A percentile compares a stretch with the other conserved stretches of the same genome.
Conservation (phyloP, 805 yeast genomes). For the Ogataea zsoltii region DNA sequence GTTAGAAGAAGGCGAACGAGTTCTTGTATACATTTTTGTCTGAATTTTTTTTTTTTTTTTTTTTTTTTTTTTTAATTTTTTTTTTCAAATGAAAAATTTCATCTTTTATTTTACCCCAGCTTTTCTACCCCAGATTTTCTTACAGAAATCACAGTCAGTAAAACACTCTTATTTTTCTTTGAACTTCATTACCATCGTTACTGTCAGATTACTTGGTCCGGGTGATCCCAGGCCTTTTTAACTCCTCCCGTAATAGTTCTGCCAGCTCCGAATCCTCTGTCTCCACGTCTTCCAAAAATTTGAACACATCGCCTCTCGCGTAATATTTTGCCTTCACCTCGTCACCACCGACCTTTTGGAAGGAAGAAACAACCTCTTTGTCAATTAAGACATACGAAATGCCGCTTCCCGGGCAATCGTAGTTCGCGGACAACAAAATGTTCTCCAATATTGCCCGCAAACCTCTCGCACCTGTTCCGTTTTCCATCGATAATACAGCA, state of each 20-base stretch:
- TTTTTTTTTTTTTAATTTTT: background rate
- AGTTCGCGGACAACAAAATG: slow-evolving; percentile 50
- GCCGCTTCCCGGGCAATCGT: slow-evolving; percentile 61
- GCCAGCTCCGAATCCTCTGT: slow-evolving; percentile 44
- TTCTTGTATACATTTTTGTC: background rate
- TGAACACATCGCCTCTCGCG: slow-evolving; percentile 43
- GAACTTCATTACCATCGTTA: too few relatives aligned
- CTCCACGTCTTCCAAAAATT: slow-evolving; percentile 41
- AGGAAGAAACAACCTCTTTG: slow-evolving; percentile 40
- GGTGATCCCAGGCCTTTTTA: slow-evolving; percentile 20
- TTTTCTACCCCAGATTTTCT: slow-evolving; percentile 1
- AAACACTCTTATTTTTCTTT: too few relatives aligned
- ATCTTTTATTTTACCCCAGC: background rate
- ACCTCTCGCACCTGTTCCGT: slow-evolving; percentile 66
- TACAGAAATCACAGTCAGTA: too few relatives aligned
- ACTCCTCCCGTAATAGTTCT: slow-evolving; percentile 34
- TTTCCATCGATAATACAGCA: slow-evolving; percentile 48
- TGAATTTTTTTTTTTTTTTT: background rate
- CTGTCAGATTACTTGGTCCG: too few relatives aligned
- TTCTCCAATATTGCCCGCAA: slow-evolving; percentile 56
- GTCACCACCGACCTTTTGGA: background rate
- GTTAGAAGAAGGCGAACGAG: too few relatives aligned
- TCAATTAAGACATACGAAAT: slow-evolving; percentile 51
- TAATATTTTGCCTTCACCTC: slow-evolving; percentile 45
- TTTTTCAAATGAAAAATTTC: background rate